phyloP scores from a whole-genome alignment of 345 rosid species.

The Kernera saxatilis region DNA sequence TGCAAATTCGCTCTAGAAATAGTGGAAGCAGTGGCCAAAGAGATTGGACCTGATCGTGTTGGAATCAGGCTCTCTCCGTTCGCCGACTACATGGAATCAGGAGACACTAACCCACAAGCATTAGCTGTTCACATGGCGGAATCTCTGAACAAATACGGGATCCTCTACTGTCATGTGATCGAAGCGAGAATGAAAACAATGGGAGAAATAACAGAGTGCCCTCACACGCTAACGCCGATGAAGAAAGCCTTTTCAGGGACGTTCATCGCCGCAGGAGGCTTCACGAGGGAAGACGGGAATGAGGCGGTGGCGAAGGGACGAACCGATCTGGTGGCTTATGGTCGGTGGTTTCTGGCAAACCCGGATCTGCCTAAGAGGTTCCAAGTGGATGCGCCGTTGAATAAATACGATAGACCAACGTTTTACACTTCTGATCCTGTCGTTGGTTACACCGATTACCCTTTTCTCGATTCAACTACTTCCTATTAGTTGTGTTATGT shows the following conservation, averaged over 20 bases:
- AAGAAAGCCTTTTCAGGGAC: slow-evolving; percentile 62
- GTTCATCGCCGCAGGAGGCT: slow-evolving; percentile 61
- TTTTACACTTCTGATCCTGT: slow-evolving; percentile 38
- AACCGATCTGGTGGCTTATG: slow-evolving; percentile 57
- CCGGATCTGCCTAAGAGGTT: slow-evolving; percentile 72
- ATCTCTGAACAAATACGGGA: slow-evolving; percentile 48
- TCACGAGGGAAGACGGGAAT: slow-evolving; percentile 46
- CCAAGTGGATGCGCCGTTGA: slow-evolving; percentile 49
- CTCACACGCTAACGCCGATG: slow-evolving; percentile 45
- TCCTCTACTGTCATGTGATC: slow-evolving; percentile 62
- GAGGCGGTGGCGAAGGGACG: slow-evolving; percentile 37
- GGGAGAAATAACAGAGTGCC: slow-evolving; percentile 24
- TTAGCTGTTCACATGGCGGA: slow-evolving; percentile 58
- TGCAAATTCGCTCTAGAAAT: slow-evolving; percentile 60
- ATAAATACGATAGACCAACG: slow-evolving; percentile 43
- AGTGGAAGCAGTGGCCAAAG: slow-evolving; percentile 54
- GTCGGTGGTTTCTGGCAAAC: slow-evolving; percentile 57
- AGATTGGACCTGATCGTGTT: slow-evolving; percentile 63
- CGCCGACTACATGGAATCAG: slow-evolving; percentile 45
- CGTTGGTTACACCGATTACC: slow-evolving; percentile 65
- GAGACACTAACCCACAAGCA: slow-evolving; percentile 58
- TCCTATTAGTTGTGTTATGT: not conserved
- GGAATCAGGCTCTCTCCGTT: slow-evolving; percentile 69
- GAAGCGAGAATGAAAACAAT: slow-evolving; percentile 52
- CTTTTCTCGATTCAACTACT: slow-evolving; percentile 40